Conservation (phyloP, 2,329 filamentous ascomycete species). For the Truncatella angustata region DNA sequence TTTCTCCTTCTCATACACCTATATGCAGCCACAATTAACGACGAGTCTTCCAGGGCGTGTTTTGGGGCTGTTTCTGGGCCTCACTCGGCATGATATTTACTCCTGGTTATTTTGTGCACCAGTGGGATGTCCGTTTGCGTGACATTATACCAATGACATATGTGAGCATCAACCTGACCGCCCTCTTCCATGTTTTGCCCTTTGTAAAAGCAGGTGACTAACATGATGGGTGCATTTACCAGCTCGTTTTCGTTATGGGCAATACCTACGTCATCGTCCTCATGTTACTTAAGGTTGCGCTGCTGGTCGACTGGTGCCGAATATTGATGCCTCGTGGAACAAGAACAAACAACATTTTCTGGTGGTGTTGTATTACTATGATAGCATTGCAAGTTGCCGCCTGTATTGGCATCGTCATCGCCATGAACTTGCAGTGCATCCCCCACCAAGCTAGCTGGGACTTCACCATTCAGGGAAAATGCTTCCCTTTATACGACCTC, state of each 20-base stretch:
- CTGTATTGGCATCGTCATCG: slow-evolving; percentile 11
- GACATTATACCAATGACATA: too few relatives aligned
- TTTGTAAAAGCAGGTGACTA: too few relatives aligned
- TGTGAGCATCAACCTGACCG: too few relatives aligned
- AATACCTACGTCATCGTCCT: slow-evolving; percentile 33
- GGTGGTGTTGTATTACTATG: slow-evolving; percentile 16
- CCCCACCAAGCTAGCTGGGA: slow-evolving; percentile 20
- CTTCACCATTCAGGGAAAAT: slow-evolving; percentile 14
- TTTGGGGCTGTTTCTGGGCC: too few relatives aligned
- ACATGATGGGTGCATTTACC: not conserved
- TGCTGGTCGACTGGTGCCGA: slow-evolving; percentile 40
- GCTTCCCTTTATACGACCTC: slow-evolving; percentile 11
- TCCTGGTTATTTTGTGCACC: too few relatives aligned
- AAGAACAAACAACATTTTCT: too few relatives aligned
- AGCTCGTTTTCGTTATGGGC: slow-evolving; percentile 28
- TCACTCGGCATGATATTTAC: too few relatives aligned
- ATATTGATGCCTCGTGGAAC: slow-evolving; percentile 20
- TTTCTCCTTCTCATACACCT: too few relatives aligned
- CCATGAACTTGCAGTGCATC: slow-evolving; percentile 17
- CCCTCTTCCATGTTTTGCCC: too few relatives aligned
- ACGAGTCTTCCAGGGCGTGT: too few relatives aligned
- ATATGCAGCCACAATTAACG: too few relatives aligned
- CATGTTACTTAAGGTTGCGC: slow-evolving; percentile 36
- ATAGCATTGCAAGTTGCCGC: slow-evolving; percentile 15
- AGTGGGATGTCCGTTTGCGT: too few relatives aligned